Evolutionary conservation across 441 rosid species (phyloP).

Genomic region (Populus trichocarpa): DNA sequence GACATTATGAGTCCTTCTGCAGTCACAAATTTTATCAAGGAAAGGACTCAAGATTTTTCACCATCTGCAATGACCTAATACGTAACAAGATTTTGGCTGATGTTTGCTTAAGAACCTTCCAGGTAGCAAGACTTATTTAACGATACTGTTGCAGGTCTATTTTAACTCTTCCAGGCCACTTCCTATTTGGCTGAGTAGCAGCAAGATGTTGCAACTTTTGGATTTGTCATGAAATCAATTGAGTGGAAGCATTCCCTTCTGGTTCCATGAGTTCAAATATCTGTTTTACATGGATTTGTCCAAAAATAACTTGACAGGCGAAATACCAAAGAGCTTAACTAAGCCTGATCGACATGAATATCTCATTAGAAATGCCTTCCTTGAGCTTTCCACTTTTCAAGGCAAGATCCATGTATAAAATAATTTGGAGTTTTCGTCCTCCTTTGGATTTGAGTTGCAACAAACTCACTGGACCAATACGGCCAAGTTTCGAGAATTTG

Average conservation of each 20-base stretch:
- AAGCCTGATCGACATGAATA: background rate
- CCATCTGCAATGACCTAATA: no score
- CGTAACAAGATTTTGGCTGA: no score
- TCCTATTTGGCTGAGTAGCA: constrained; percentile 1
- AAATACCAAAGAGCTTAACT: constrained; percentile 2
- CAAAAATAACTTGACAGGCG: background rate
- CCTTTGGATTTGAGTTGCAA: constrained; percentile 55
- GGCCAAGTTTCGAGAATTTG: constrained; percentile 59
- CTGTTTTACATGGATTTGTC: constrained; percentile 16
- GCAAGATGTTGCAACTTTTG: constrained; percentile 1
- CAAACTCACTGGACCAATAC: constrained; percentile 50
- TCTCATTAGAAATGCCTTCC: background rate
- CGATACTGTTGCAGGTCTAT: no score
- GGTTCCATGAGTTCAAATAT: background rate
- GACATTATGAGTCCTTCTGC: no score
- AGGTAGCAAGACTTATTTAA: no score
- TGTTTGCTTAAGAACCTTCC: no score
- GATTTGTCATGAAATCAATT: constrained; percentile 4
- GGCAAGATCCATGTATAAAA: background rate
- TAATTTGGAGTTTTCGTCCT: constrained; percentile 51
- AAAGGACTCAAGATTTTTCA: no score
- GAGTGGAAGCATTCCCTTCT: background rate
- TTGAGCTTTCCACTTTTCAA: background rate
- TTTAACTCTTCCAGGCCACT: no score
- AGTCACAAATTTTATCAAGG: no score